Base-by-base conservation (phyloP, 352 stramenopile genomes). In the Globisporangium mamillatum region DNA sequence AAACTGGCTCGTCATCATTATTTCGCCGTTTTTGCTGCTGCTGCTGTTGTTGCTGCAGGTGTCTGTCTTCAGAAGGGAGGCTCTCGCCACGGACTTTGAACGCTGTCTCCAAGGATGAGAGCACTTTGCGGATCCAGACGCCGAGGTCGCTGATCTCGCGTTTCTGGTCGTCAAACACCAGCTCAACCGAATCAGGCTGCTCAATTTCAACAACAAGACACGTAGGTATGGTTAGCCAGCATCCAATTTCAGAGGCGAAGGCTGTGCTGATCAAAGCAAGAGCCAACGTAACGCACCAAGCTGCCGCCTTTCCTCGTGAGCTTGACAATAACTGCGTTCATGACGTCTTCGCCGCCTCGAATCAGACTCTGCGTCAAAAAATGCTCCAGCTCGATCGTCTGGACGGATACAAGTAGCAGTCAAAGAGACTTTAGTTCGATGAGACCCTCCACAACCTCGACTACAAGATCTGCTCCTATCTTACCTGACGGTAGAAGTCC, bases 341-440 rank as follows among this genome's bases (percentile, higher is more conserved):
- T 89, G 29, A 82, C 76, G 75, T 94, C 82, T 77, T 92, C 84
- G 16, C 86, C 86, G 2, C 73, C 77, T 24, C 83, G 81, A 60
- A 91, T 80, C 9, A 92, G 58, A 7, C 72, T 77, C 24, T 74
- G 78, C 34, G 60, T 82, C 66, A 94, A 50, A 53, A 88, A 89
- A 3, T 46, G 54, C 25, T 75, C 38, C 36, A 91, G n/a, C 4
- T 78, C 66, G 8, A 18, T 25, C 36, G 87, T 62, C 81, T 91
- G 59, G n/a, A 14, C 60, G 68, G 65, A 46, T 22, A 60, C 34
- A 59, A 34, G 16, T 27, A 50, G 4, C 4, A 52, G 2, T 50
- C 18, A 22, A 48, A 48, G 18, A n/a, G 16, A n/a, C 14, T 14
- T 27, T 63, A 14, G 24, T 16, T n/a, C 16, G 24, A 22, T 3